A percentile compares a stretch with the other conserved stretches of the same genome.
Conservation (phyloP, 2,329 filamentous ascomycete genomes). For the Xylariaceae sp. region DNA sequence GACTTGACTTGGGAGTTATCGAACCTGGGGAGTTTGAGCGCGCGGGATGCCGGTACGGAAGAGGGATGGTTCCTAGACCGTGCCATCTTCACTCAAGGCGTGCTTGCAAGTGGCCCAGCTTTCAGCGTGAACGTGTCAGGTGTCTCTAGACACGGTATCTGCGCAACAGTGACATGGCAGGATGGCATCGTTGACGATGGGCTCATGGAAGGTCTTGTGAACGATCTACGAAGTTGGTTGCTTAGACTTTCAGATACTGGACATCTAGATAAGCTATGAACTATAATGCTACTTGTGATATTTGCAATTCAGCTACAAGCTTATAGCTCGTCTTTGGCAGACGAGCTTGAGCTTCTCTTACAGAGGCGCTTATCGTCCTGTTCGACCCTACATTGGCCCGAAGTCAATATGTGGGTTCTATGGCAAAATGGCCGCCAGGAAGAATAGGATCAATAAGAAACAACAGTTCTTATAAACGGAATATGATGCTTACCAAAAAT, state of each 20-base stretch:
- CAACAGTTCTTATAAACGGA: too few species aligned
- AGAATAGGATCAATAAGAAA: too few species aligned
- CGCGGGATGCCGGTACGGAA: conserved; percentile 23
- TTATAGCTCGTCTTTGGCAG: conserved; percentile 7
- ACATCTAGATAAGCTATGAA: too few species aligned
- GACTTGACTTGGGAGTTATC: conserved; percentile 49
- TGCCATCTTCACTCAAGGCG: conserved; percentile 50
- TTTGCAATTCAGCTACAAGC: too few species aligned
- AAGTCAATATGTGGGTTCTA: too few species aligned
- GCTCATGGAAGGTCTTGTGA: conserved; percentile 37
- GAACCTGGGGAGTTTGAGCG: conserved; percentile 44
- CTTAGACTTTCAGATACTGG: too few species aligned
- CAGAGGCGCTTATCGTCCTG: conserved; percentile 8
- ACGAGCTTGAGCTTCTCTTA: neutral
- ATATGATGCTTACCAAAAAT: conserved; percentile 24
- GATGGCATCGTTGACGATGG: conserved; percentile 40
- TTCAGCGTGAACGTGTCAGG: conserved; percentile 47
- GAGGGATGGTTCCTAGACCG: conserved; percentile 39
- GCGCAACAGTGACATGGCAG: conserved; percentile 48
- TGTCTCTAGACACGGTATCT: conserved; percentile 40
- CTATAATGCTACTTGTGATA: too few species aligned
- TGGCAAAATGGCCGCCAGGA: too few species aligned
- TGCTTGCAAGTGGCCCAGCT: conserved; percentile 41
- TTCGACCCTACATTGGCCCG: neutral
- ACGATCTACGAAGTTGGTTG: conserved; percentile 36